A percentile compares a stretch with the other conserved stretches of the same genome.
phyloP scores from a whole-genome alignment of 768 basidiomycete species.

The Boletellus sp. region DNA sequence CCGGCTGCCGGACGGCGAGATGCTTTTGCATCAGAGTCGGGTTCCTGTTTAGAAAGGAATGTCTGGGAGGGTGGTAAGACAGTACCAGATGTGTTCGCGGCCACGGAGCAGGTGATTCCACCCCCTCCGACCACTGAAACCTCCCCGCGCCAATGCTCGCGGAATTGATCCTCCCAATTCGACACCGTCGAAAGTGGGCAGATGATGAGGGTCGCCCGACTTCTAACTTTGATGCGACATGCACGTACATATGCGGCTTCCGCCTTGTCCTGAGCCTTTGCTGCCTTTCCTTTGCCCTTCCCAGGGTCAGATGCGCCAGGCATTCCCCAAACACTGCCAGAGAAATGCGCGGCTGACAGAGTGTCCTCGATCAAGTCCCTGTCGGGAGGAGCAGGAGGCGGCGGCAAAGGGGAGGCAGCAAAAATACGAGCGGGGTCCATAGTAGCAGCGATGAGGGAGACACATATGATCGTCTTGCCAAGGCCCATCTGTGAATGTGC shows the following conservation, averaged over 20 bases:
- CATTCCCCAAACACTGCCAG: slow-evolving; percentile 84
- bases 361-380: slow-evolving; percentile 27
- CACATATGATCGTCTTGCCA: slow-evolving; percentile 95
- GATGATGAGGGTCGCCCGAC: slow-evolving; percentile 90
- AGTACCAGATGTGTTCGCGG: slow-evolving; percentile 32
- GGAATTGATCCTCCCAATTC: slow-evolving; percentile 99
- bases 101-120: slow-evolving; percentile 32
- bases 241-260: slow-evolving; percentile 68
- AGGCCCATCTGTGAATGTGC: slow-evolving; percentile 78
- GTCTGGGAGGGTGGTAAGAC: slow-evolving; percentile 38
- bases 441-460: slow-evolving; percentile 89
- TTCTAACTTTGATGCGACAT: slow-evolving; percentile 75
- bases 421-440: slow-evolving; percentile 66
- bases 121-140: slow-evolving; percentile 83
- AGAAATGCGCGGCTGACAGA: slow-evolving; percentile 57
- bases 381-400: slow-evolving; percentile 41
- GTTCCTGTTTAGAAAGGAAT: slow-evolving; percentile 28
- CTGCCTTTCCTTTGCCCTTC: slow-evolving; percentile 65
- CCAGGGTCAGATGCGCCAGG: slow-evolving; percentile 44
- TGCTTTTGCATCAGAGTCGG: slow-evolving; percentile 22
- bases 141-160: slow-evolving; percentile 92
- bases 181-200: slow-evolving; percentile 95
- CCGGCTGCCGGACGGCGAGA: slow-evolving; percentile 42
- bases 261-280: slow-evolving; percentile 62
- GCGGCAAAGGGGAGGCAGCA: slow-evolving; percentile 51